phyloP scores from a whole-genome alignment of 306 rosid species.

The Astragalus membranaceus region DNA sequence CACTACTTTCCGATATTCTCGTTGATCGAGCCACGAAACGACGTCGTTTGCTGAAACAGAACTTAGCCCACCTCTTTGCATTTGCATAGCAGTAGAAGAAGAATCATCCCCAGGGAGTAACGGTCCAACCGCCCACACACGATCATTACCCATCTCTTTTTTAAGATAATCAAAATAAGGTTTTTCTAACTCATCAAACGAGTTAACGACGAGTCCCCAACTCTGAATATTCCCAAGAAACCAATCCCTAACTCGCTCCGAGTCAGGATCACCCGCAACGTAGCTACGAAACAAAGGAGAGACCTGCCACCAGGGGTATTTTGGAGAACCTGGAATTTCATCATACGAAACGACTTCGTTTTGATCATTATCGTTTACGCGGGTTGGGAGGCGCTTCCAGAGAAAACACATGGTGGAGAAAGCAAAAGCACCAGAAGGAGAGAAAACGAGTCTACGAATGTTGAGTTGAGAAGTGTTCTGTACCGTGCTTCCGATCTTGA shows the following conservation, averaged over 20 bases:
- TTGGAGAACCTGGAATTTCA: conserved; percentile 28
- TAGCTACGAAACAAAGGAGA: conserved; percentile 33
- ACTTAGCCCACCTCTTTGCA: conserved; percentile 32
- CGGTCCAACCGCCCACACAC: conserved; percentile 53
- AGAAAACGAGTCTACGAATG: conserved; percentile 30
- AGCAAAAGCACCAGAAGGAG: conserved; percentile 40
- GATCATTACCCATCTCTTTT: conserved; percentile 28
- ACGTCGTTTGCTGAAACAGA: conserved; percentile 12
- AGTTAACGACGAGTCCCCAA: conserved; percentile 44
- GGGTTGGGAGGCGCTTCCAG: conserved; percentile 20
- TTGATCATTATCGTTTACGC: not conserved
- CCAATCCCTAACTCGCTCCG: conserved; percentile 5
- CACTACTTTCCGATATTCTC: conserved; percentile 21
- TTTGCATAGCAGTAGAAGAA: not conserved
- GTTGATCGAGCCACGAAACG: conserved; percentile 38
- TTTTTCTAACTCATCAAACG: conserved; percentile 34
- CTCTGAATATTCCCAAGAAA: conserved; percentile 21
- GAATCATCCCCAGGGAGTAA: conserved; percentile 25
- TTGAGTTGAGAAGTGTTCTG: no score
- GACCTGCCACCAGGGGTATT: conserved; percentile 62
- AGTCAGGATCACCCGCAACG: conserved; percentile 17
- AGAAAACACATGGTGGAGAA: conserved; percentile 24
- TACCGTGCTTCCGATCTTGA: no score
- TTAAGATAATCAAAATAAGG: conserved; percentile 29
- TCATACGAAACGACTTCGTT: conserved; percentile 29